Evolutionary conservation across 768 basidiomycete genomes (phyloP), one percentile per base, ranked within the genome.

Genomic region (Punctularia strigosozonata): DNA sequence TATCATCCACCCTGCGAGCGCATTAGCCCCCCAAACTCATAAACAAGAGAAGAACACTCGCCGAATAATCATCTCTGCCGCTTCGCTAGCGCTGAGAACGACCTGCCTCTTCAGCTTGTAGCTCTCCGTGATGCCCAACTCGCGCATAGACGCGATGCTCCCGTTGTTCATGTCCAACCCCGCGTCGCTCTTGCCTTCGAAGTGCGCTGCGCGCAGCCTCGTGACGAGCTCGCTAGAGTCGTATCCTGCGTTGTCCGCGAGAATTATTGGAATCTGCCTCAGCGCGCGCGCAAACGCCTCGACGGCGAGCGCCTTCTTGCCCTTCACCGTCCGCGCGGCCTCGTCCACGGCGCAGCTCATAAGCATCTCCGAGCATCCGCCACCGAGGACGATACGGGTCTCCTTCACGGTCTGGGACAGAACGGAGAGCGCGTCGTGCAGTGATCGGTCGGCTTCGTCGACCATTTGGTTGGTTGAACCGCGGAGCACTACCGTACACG

Each of bases 401-500:
- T 99, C 95, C 63, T 89, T 92, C 45, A 95, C 90, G 0, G 94
- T 98, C 54, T 99, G 95, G 13, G 92, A 94, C 13, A 99, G 71
- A 4, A 99, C 95, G 0, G 90, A 94, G 7, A 99, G 80, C 3
- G 95, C 95, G 48, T 99, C 95, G 54, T 98, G 95, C 32, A 99
- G 65, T 1, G 94, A 98, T 8, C 95, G 82, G 53, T 98, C 95
- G 2, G 95, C 95, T 58, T 99, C 95, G 50, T 98, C 95, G 19
- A 99, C 83, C 94, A 99, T 99, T 57, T 99, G 95, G 45, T 81
- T 83, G 17, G 95, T 98, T 26, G 92, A 95, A 12, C 95, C 95
- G 25, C 95, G 86, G 6, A 99, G 73, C 21, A 99, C 94, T 38
- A 98, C 91, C 0, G 95, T 99, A 58, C 95, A 98, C 17, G 95